phyloP scores from a whole-genome alignment of 208 protist species.

The Phytomonas sp. region DNA sequence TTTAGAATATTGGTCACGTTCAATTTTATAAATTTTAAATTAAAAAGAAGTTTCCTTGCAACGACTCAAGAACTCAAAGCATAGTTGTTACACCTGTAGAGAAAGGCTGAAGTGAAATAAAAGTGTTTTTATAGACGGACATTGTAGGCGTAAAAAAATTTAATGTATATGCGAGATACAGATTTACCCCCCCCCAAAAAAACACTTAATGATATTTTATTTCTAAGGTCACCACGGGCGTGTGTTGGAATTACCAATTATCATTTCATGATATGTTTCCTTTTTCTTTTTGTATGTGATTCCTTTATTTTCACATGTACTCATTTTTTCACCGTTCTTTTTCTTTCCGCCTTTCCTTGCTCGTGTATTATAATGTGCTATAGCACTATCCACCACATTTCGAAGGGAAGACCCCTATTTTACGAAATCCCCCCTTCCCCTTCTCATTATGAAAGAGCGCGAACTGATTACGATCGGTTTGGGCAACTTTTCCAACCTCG shows the following conservation, averaged over 20 bases:
- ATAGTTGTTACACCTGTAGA: not conserved
- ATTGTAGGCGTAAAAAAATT: not conserved
- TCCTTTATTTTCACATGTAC: not conserved
- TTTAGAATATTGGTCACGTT: not conserved
- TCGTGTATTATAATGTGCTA: slow-evolving; percentile 10
- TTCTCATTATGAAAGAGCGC: slow-evolving; percentile 23
- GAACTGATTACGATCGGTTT: slow-evolving; percentile 75
- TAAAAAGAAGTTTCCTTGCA: not conserved
- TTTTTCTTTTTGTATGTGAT: not conserved
- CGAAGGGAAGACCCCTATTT: not conserved
- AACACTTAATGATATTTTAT: too few species aligned
- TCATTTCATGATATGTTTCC: not conserved
- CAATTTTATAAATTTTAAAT: not conserved
- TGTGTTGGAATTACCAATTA: too few species aligned
- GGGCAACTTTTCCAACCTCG: slow-evolving; percentile 79
- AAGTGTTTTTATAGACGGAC: not conserved
- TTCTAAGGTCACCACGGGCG: too few species aligned
- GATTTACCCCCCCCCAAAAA: not conserved
- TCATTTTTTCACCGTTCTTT: not conserved
- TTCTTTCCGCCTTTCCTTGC: slow-evolving; percentile 11
- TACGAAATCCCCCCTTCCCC: not conserved
- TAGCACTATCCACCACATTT: not conserved
- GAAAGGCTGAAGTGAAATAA: not conserved
- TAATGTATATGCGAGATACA: not conserved
- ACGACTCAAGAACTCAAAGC: not conserved